Conservation (phyloP, 192 early-diverging fungal species). For the Radiomyces spectabilis region DNA sequence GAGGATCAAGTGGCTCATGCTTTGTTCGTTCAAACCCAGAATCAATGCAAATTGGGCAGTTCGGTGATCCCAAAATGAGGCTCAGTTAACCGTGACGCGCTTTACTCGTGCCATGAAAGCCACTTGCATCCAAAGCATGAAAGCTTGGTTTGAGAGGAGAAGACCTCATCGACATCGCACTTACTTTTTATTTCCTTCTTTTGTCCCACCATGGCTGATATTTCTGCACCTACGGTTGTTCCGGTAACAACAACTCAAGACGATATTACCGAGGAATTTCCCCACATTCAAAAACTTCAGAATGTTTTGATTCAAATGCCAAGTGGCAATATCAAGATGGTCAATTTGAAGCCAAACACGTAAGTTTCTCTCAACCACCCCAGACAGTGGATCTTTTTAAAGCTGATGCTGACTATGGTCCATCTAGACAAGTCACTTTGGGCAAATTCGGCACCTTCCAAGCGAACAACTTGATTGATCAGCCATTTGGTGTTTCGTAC, state of each 20-base stretch:
- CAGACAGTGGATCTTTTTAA: background rate
- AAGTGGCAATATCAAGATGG: slow-evolving; percentile 76
- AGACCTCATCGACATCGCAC: no score
- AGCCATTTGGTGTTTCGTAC: slow-evolving; percentile 73
- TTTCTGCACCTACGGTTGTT: background rate
- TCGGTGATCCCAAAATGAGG: no score
- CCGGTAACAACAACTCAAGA: background rate
- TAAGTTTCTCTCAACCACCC: no score
- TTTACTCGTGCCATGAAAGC: no score
- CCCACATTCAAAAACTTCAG: slow-evolving; percentile 19
- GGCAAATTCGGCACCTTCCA: slow-evolving; percentile 92
- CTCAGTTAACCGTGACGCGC: no score
- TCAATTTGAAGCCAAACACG: slow-evolving; percentile 54
- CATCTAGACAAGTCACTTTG: slow-evolving; percentile 48
- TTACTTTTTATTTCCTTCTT: no score
- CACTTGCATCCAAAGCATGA: no score
- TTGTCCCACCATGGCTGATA: background rate
- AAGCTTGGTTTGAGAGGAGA: no score
- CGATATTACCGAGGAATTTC: background rate
- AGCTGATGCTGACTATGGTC: background rate
- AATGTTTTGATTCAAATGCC: slow-evolving; percentile 76
- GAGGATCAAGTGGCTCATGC: no score
- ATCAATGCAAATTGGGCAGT: no score
- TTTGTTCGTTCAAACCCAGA: no score
- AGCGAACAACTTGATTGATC: slow-evolving; percentile 72